Conservation (phyloP, 169 alveolate genomes). For the Babesia divergens region DNA sequence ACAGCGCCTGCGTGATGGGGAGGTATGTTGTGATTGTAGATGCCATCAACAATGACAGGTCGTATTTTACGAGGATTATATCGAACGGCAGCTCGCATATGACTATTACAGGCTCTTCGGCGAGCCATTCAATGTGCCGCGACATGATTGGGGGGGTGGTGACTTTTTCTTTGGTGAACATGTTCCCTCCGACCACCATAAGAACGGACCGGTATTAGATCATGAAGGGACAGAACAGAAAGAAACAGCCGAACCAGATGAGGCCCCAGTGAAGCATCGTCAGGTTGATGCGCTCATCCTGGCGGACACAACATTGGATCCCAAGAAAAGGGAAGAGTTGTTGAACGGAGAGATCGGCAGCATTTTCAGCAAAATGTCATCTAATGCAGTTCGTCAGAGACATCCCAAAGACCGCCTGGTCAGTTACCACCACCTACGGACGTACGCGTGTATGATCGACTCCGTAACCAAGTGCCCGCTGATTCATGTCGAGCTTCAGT, state of each 20-base stretch:
- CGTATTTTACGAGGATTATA: conserved; percentile 48
- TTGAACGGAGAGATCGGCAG: conserved; percentile 40
- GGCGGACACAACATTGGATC: conserved; percentile 10
- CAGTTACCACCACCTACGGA: conserved; percentile 45
- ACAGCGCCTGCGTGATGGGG: conserved; percentile 67
- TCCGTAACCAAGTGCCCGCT: conserved; percentile 65
- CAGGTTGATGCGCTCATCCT: conserved; percentile 24
- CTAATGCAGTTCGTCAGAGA: conserved; percentile 7
- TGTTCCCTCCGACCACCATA: neutral
- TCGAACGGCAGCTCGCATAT: conserved; percentile 36
- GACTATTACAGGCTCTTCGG: conserved; percentile 46
- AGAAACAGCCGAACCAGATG: conserved; percentile 6
- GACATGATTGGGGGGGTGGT: conserved; percentile 65
- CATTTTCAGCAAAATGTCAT: conserved; percentile 11
- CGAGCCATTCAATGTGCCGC: conserved; percentile 43
- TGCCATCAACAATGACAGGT: conserved; percentile 1
- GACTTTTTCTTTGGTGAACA: conserved; percentile 49
- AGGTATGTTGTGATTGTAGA: neutral
- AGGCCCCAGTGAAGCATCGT: conserved; percentile 20
- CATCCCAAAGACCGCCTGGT: conserved; percentile 55
- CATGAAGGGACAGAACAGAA: neutral
- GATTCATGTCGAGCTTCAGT: conserved; percentile 34
- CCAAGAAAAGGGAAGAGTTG: conserved; percentile 37
- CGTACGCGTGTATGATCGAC: conserved; percentile 55
- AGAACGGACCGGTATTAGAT: neutral